Evolutionary conservation across 1,139 yeast genomes (phyloP), one percentile per base, ranked within the genome.

Genomic region (Geotrichum cucujoidarum): DNA sequence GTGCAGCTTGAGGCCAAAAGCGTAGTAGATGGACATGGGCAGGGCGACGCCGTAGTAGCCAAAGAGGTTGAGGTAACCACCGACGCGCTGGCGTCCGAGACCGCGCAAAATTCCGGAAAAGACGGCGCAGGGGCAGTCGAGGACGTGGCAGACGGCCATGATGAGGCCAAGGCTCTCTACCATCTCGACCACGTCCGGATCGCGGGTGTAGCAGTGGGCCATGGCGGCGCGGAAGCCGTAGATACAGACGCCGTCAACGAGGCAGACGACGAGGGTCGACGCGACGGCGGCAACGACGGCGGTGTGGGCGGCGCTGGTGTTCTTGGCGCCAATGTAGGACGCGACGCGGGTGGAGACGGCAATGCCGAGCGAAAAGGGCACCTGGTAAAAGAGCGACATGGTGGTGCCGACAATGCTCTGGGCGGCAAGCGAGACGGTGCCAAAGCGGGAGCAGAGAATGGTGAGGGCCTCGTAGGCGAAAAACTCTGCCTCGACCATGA

Each of bases 321-420:
- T 80, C 43, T 75, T 79, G 0, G 90, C 92, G 1, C 97, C 97
- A 48, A 89, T 76, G 57, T 83, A 86, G 61, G 83, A 85, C 32
- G 95, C 95, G 41, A 88, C 81, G 63, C 96, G 75, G 0, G 95
- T 87, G 0, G 94, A 81, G 0, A 88, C 75, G 0, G 95, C 95
- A 32, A 88, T 86, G 32, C 95, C 83, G 7, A 86, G 77, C 0
- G 95, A 89, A 71, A 88, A 87, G 10, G 96, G 95, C 8, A 85
- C 74, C 84, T 86, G 87, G 59, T 84, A 88, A 0, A 86, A 73
- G 46, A 88, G 69, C 2, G 90, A 82, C 0, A 89, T 89, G 45
- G 86, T 73, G 6, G 92, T 82, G 4, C 92, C 83, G 1, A 85
- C 79, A 0, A 95, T 88, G 38, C 94, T 82, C 63, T 88, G 96